Evolutionary conservation across 1,284 basidiomycete species (phyloP).

Genomic region (Tilletiopsis washingtonensis): DNA sequence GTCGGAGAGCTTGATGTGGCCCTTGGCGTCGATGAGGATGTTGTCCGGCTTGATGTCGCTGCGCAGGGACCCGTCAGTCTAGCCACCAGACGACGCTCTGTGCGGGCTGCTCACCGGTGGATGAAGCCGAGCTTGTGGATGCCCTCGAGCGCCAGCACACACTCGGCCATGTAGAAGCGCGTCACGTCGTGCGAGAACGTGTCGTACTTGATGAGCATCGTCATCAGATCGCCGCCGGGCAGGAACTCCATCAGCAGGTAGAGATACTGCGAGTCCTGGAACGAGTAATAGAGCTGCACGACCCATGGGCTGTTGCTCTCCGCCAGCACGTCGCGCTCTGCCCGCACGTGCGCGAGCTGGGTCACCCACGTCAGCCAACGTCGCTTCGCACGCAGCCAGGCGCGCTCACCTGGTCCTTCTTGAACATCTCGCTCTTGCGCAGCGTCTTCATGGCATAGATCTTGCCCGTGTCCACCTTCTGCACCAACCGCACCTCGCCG

Average conservation of each 20-base stretch:
- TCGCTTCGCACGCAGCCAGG: too few species aligned
- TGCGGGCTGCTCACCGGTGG: too few species aligned
- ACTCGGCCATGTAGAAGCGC: conserved; percentile 98
- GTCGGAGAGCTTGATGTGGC: conserved; percentile 90
- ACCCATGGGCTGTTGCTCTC: conserved; percentile 98
- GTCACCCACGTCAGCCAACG: background rate
- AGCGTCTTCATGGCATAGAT: conserved; percentile 99
- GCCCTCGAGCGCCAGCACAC: conserved; percentile 92
- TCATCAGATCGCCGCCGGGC: conserved; percentile 94
- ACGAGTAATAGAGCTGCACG: conserved; percentile 95
- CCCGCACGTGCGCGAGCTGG: conserved; percentile 91
- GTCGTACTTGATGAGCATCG: conserved; percentile 99
- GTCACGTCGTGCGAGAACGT: conserved; percentile 98
- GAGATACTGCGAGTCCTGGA: conserved; percentile 90
- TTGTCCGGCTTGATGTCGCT: conserved; percentile 94
- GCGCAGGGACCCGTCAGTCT: too few species aligned
- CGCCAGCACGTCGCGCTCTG: conserved; percentile 94
- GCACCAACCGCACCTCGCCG: conserved; percentile 91
- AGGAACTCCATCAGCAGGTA: conserved; percentile 99
- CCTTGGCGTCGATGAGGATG: conserved; percentile 87
- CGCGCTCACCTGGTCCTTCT: conserved; percentile 60
- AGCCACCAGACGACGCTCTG: too few species aligned
- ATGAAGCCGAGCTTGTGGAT: conserved; percentile 99
- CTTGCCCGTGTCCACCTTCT: conserved; percentile 93
- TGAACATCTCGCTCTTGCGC: conserved; percentile 97